Evolutionary conservation across 2,329 filamentous ascomycete genomes (phyloP), one percentile per base, ranked within the genome.

Genomic region (Onygenales sp.): DNA sequence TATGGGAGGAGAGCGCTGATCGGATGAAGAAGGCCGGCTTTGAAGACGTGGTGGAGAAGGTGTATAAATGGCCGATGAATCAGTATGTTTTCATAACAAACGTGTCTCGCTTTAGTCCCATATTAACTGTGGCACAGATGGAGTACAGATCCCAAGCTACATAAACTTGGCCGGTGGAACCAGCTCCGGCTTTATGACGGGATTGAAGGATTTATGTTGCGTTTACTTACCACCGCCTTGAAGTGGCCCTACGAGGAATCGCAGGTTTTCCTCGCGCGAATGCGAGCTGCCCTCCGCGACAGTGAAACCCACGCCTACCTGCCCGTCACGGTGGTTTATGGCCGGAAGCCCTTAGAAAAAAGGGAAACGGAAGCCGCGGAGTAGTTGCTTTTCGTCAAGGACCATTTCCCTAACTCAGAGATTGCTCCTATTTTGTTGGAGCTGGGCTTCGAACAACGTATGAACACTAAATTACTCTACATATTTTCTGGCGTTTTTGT

Each of bases 1-100:
- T 66, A 3, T 59, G 60, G 17, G 55, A 57, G 11, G 45, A 53
- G 17, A 61, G 64, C 55, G 67, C 66, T 10, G 54, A 64, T 4
- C 55, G 57, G 43, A 61, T 75, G 7, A 53, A 51, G 14, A 55
- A 64, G n/a, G 61, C 65, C 11, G 75, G 75, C 2, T 78, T 78
- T 57, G 68, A 68, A 5, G 69, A 76, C 55, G 67, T 78, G 1
- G 66, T 69, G 7, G 70, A 75, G 59, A 60, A 62, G 56, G 60
- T 60, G 39, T 73, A 66, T 58, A 70, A 71, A 51, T 69, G 70
- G 66, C 72, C 73, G 0, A 62, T 75, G 51, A 53, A 53, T 17
- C 44, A 45, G 51, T 53, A 50, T 14, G 45, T 50, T 33, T 27
- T 27, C 21, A 27, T 27, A 27, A 5, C 3, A 32, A 2, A 21